Base-by-base conservation (phyloP, 352 stramenopile species). In the Globisporangium alternatum region DNA sequence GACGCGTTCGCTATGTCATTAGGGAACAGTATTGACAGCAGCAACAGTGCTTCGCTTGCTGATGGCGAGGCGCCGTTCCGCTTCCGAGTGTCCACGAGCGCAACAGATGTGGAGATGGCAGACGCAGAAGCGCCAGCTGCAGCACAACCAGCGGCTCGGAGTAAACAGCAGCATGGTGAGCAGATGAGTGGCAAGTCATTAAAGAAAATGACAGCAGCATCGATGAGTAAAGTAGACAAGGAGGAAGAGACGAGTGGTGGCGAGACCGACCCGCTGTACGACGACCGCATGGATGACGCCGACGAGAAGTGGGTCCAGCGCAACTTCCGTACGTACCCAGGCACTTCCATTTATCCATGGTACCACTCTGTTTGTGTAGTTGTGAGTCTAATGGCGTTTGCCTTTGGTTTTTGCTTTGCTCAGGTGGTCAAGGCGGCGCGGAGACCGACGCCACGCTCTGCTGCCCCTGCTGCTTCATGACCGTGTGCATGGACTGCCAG, bases 391-490 rank as follows among this genome's bases (percentile, higher is more conserved):
- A 37, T 33, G 37, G n/a, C 37, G 22, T 61, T 28, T 10, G 13
- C 21, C 44, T 15, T 28, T 53, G 19, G 8, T 22, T 56, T 56
- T 55, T 48, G 52, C 15, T 39, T 47, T 22, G 12, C 60, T 59
- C 44, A 69, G 59, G 49, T 12, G 39, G 8, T 2, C n/a, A 51
- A 39, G 33, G 37, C 17, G 62, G 61, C 10, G 28, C 25, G 0
- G 66, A 68, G 56, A 86, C 76, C 1, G 83, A 91, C 63, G 85
- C 79, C 1, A 81, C 69, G 33, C 69, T 94, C 6, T 89, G 81
- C 44, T 94, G 85, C 64, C 85, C 85, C 25, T 94, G 83, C 63
- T 94, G 85, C 68, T 94, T 94, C 60, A 58, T 94, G 35, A 90
- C 78, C 0, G 80, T 94, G 19, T 94, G 81, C 52, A 88, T 92